phyloP scores from a whole-genome alignment of 2,329 filamentous ascomycete genomes.

The Cordyceps cateniannulata region DNA sequence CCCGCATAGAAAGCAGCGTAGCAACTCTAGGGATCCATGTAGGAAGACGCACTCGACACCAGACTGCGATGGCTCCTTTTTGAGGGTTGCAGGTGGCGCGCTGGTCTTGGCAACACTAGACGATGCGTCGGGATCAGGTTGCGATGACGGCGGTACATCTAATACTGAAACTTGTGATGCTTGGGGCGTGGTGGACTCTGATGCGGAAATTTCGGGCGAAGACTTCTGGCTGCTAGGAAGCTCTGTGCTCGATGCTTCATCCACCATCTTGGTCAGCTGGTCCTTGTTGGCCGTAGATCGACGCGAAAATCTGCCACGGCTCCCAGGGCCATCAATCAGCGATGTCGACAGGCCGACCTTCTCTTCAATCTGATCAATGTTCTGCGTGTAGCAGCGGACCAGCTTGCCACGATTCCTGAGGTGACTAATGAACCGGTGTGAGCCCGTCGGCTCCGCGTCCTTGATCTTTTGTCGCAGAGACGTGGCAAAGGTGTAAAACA shows the following conservation, averaged over 20 bases:
- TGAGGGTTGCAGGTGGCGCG: slow-evolving; percentile 4
- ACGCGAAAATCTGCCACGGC: slow-evolving; percentile 52
- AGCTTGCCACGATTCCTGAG: slow-evolving; percentile 62
- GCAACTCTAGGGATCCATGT: slow-evolving; percentile 59
- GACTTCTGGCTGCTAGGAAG: slow-evolving; percentile 12
- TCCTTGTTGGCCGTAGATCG: slow-evolving; percentile 31
- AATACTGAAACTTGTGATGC: background rate
- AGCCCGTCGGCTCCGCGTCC: slow-evolving; percentile 56
- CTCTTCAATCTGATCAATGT: slow-evolving; percentile 68
- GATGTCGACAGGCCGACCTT: slow-evolving; percentile 61
- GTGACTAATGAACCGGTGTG: slow-evolving; percentile 62
- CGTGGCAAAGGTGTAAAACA: slow-evolving; percentile 68
- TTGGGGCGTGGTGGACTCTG: background rate
- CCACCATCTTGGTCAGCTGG: slow-evolving; percentile 32
- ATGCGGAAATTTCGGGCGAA: slow-evolving; percentile 5
- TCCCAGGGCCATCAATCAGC: slow-evolving; percentile 55
- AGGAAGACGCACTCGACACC: slow-evolving; percentile 64
- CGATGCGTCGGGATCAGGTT: slow-evolving; percentile 17
- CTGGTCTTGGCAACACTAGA: slow-evolving; percentile 17
- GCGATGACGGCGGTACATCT: background rate
- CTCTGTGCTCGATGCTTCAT: slow-evolving; percentile 22
- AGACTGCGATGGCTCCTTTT: slow-evolving; percentile 25
- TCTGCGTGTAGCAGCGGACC: slow-evolving; percentile 68
- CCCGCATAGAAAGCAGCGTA: slow-evolving; percentile 59
- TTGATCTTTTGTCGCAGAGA: slow-evolving; percentile 58